Conservation (phyloP, 208 protist genomes). For the Trypanosomatidae sp. region DNA sequence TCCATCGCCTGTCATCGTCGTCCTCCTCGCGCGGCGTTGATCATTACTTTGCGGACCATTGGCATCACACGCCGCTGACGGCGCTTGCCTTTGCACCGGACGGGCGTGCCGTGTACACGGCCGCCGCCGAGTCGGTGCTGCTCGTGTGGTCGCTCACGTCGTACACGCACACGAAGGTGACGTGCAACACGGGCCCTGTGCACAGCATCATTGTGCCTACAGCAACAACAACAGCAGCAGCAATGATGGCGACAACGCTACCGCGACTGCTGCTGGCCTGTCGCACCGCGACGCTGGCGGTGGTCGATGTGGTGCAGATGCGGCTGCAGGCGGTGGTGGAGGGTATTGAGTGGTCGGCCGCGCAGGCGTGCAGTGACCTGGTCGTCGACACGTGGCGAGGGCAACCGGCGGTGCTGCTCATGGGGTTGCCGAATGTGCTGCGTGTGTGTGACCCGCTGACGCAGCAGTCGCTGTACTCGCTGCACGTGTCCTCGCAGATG, state of each 20-base stretch:
- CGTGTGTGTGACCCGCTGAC: conserved; percentile 76
- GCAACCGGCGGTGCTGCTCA: conserved; percentile 60
- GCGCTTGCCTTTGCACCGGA: conserved; percentile 61
- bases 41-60: conserved; percentile 83
- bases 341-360: conserved; percentile 72
- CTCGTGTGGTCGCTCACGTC: conserved; percentile 14
- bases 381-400: conserved; percentile 64
- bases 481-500: conserved; percentile 81
- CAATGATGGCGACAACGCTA: too few species aligned
- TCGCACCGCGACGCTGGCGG: conserved; percentile 45
- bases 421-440: conserved; percentile 63
- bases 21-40: too few species aligned
- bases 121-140: conserved; percentile 45
- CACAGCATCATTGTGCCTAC: conserved; percentile 20
- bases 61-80: conserved; percentile 77
- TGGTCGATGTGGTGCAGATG: conserved; percentile 57
- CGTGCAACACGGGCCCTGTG: conserved; percentile 22
- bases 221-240: too few species aligned
- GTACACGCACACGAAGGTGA: conserved; percentile 28
- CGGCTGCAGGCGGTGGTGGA: conserved; percentile 34
- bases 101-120: conserved; percentile 59
- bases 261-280: conserved; percentile 51
- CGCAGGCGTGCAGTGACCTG: conserved; percentile 43
- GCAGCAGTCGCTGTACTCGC: conserved; percentile 76
- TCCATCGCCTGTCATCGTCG: conserved; percentile 22